phyloP scores from a whole-genome alignment of 1,284 basidiomycete genomes.

The Pisolithus thermaeus region DNA sequence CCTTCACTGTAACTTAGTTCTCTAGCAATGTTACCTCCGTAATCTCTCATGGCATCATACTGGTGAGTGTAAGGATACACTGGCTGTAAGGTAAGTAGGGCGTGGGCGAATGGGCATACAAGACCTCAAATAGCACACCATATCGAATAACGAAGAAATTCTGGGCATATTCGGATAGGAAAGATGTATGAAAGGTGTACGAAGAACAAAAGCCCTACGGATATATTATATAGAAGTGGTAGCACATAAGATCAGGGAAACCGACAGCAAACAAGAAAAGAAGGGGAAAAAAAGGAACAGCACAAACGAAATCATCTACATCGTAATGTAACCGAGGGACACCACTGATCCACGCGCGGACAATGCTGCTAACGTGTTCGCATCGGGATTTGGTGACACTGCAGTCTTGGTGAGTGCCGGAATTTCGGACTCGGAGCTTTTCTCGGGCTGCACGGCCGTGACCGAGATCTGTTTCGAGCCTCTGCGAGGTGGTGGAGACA shows the following conservation, averaged over 20 bases:
- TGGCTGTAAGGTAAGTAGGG: constrained; percentile 1
- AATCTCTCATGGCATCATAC: constrained; percentile 1
- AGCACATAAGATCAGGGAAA: background rate
- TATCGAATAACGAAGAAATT: background rate
- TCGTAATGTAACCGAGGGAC: constrained; percentile 27
- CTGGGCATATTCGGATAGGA: background rate
- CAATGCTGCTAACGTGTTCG: constrained; percentile 7
- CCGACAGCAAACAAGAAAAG: background rate
- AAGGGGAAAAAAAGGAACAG: constrained; percentile 13
- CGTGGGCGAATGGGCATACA: background rate
- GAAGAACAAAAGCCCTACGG: background rate
- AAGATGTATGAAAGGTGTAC: background rate
- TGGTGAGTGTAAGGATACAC: constrained; percentile 1
- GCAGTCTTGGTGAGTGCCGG: constrained; percentile 5
- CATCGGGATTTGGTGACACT: constrained; percentile 9
- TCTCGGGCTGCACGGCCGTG: constrained; percentile 10
- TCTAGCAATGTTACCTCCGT: constrained; percentile 1
- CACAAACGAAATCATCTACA: constrained; percentile 10
- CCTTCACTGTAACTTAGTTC: constrained; percentile 18
- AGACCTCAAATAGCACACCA: background rate
- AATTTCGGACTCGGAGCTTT: constrained; percentile 6
- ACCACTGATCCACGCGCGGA: constrained; percentile 20
- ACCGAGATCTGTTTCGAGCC: constrained; percentile 16
- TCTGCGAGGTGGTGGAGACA: constrained; percentile 26
- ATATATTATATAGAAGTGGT: background rate